phyloP scores from a whole-genome alignment of 768 basidiomycete genomes.

The Mycena belliarum region DNA sequence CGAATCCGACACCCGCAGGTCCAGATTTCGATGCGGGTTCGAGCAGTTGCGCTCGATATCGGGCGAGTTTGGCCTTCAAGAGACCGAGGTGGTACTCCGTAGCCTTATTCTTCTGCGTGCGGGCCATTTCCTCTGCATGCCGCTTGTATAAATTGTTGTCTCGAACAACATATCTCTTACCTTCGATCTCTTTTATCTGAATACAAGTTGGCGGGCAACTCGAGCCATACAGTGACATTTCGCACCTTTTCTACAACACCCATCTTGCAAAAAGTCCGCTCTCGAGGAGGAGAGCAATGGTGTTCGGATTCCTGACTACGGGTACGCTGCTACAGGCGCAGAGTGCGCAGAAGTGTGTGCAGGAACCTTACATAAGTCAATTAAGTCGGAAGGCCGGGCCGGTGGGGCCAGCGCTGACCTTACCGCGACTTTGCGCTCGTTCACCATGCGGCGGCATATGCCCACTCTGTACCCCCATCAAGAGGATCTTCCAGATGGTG shows the following conservation, averaged over 20 bases:
- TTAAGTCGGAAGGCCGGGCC: too few relatives aligned
- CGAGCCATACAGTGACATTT: not conserved
- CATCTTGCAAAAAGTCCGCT: constrained; percentile 60
- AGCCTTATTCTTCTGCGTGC: constrained; percentile 98
- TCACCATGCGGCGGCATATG: constrained; percentile 53
- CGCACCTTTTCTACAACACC: constrained; percentile 91
- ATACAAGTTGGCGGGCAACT: not conserved
- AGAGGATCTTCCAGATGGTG: constrained; percentile 44
- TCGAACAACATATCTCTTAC: not conserved
- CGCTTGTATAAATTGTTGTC: not conserved
- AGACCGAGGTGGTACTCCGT: constrained; percentile 94
- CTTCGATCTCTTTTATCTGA: constrained; percentile 93
- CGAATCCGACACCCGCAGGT: constrained; percentile 81
- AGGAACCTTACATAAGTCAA: too few relatives aligned
- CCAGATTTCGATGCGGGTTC: constrained; percentile 88
- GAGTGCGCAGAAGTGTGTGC: too few relatives aligned
- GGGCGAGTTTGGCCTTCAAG: constrained; percentile 91
- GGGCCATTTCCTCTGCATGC: constrained; percentile 84
- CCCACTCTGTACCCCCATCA: constrained; percentile 70
- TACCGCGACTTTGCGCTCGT: too few relatives aligned
- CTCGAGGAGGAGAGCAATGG: too few relatives aligned
- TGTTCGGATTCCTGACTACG: too few relatives aligned
- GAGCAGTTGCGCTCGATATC: constrained; percentile 92
- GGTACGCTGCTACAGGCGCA: too few relatives aligned
- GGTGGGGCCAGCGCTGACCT: too few relatives aligned